Base-by-base conservation (phyloP, 768 basidiomycete genomes). In the Mycena galericulata region DNA sequence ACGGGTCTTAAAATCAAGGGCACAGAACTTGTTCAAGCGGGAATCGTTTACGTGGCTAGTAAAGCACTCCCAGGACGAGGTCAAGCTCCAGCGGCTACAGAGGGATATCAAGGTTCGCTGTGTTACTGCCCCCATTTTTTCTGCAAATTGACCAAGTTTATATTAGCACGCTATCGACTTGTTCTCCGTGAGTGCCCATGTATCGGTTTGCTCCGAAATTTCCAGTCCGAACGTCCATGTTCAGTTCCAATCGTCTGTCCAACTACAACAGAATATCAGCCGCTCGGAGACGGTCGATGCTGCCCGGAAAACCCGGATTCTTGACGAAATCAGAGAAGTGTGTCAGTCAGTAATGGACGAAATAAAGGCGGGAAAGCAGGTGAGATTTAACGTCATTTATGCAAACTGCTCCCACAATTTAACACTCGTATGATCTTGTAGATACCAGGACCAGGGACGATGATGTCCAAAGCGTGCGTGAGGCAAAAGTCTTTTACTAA, bases 321-420 rank as follows among this genome's bases (percentile, higher is more conserved):
- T 73, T 59, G 65, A 70, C 61, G 69, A 70, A 61, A 73, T 73
- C 62, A 64, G 34, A 60, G 65, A 65, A 62, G 72, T 73, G 53
- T 62, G 62, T 54, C 61, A 68, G 53, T 27, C 27, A 32, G 61
- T 68, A 47, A 67, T 73, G 68, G 62, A 67, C 15, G 58, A 70
- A 64, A 67, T 73, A 53, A 73, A 68, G 55, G 47, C 50, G 34
- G 64, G 49, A 38, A 70, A 70, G 29, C 65, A 63, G 69, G 72
- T 70, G 57, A 57, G 57, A n/a, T 20, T 11, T 18, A 15, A 38
- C 4, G 8, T 6, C 34, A 17, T 22, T 18, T 14, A 40, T 22
- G 26, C 29, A 18, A 41, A 17, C 54, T 30, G 20, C 24, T 40
- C 36, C 47, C 26, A 46, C 41, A 22, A 22, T 46, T 57, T 36